Evolutionary conservation across 2,329 filamentous ascomycete genomes (phyloP).

Genomic region (Fonsecaea multimorphosa): DNA sequence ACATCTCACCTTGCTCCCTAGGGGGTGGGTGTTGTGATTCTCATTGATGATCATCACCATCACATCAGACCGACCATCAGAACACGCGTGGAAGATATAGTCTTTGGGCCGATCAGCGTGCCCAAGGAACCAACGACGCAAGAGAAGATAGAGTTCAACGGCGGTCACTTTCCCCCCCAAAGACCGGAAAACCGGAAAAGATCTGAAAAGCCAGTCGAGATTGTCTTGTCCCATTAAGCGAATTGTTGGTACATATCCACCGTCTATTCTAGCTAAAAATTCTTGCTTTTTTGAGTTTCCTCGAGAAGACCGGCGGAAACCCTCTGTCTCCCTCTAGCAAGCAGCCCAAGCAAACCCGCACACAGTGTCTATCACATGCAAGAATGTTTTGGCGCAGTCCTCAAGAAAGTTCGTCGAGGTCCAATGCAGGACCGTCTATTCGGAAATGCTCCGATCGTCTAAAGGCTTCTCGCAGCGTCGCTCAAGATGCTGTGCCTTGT

Average conservation of each 20-base stretch:
- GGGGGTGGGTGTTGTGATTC: too few relatives aligned
- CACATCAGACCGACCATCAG: too few relatives aligned
- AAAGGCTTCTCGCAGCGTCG: slow-evolving; percentile 13
- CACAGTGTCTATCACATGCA: slow-evolving; percentile 25
- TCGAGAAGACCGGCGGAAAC: neutral
- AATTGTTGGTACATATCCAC: slow-evolving; percentile 31
- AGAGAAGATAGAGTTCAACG: too few relatives aligned
- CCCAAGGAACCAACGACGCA: too few relatives aligned
- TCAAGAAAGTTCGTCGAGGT: slow-evolving; percentile 13
- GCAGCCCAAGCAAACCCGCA: slow-evolving; percentile 15
- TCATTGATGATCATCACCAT: neutral
- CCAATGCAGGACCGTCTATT: slow-evolving; percentile 19
- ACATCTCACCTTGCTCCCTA: too few relatives aligned
- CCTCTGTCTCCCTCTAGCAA: neutral
- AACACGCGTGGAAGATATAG: too few relatives aligned
- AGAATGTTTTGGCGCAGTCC: neutral
- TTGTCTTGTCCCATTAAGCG: slow-evolving; percentile 24
- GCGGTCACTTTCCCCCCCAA: too few relatives aligned
- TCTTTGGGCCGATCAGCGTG: too few relatives aligned
- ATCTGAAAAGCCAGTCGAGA: neutral
- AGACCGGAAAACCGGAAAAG: neutral
- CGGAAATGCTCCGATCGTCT: slow-evolving; percentile 16
- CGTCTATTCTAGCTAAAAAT: slow-evolving; percentile 17
- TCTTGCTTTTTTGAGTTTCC: slow-evolving; percentile 19
- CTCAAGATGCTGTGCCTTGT: slow-evolving; percentile 10